Evolutionary conservation across 768 basidiomycete species (phyloP).

Genomic region (Macrolepiota fuliginosa): DNA sequence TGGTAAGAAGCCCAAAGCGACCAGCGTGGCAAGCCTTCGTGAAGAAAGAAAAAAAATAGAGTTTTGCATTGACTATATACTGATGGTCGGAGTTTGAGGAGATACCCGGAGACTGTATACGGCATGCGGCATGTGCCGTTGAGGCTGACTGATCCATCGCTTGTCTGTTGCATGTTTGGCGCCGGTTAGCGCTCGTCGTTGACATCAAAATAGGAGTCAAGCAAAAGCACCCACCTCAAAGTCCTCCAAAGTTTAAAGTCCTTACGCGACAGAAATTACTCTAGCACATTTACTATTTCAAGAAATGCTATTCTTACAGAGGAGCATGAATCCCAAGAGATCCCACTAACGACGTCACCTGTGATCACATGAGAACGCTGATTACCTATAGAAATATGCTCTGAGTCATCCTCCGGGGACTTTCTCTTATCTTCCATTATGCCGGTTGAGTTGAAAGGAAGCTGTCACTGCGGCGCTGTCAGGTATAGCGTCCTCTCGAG

Average conservation of each 20-base stretch:
- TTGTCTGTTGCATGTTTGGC: too few relatives aligned
- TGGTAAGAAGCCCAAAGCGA: conserved; percentile 34
- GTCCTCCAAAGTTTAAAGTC: too few relatives aligned
- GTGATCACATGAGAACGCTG: neutral
- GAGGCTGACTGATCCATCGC: too few relatives aligned
- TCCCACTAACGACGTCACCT: neutral
- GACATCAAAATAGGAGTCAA: too few relatives aligned
- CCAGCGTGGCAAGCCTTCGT: conserved; percentile 50
- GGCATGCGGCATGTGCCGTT: too few relatives aligned
- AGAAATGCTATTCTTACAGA: too few relatives aligned
- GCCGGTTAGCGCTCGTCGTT: too few relatives aligned
- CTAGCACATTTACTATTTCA: too few relatives aligned
- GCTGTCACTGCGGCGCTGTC: conserved; percentile 53
- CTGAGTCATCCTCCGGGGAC: neutral
- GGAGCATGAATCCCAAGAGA: neutral
- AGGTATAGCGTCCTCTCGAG: conserved; percentile 47
- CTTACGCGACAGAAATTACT: too few relatives aligned
- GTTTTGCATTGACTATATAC: conserved; percentile 18
- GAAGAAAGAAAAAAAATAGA: conserved; percentile 17
- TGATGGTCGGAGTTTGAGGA: conserved; percentile 12
- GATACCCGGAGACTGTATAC: neutral
- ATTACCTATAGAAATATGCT: neutral
- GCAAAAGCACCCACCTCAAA: too few relatives aligned
- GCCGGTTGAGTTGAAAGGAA: conserved; percentile 57
- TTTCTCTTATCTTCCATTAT: conserved; percentile 27